Evolutionary conservation across 345 rosid species (phyloP), one percentile per base, ranked within the genome.

Genomic region (Syzygium aqueum): DNA sequence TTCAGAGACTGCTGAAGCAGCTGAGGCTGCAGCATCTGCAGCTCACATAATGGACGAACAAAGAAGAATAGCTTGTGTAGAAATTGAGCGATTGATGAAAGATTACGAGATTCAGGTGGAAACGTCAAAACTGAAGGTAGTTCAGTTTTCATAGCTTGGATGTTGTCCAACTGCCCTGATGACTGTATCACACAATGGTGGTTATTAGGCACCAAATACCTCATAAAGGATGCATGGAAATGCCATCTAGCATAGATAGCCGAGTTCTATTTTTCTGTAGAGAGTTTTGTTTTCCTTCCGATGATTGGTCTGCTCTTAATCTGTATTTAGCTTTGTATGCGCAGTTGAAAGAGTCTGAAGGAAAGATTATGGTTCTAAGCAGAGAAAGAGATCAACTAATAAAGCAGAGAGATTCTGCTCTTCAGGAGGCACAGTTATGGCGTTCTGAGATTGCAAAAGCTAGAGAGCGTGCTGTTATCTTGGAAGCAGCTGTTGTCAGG

Each of bases 1-100:
- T 57, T 89, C 98, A 50, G 99, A 96, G 93, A 96, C 99, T 9
- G 98, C 99, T 86, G 99, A 98, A 92, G 99, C 99, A 89, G 99
- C 99, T 85, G 98, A 96, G 92, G 94, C 94, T 90, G 99, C 99
- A 15, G 99, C 99, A 82, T 91, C 96, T 88, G 98, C 99, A 30
- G 98, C 99, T 84, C 96, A 93, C 87, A 89, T 93, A 23, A 96
- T 98, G 97, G 99, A 96, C 92, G 98, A 96, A 89, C 99, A 96
- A 84, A 92, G 99, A 90, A 94, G 94, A 90, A 90, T 93, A 56
- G 96, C 93, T 65, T 96, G 95, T 87, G 92, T 89, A 61, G 98
- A 98, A 93, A 88, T 96, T 88, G 99, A 94, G 90, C 94, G 94
- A 80, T 82, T 96, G 87, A 93, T 91, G 83, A 93, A 92, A 90